These are phyloP conservation scores for Barnettozyma botsteinii DNA, from an alignment of 805 yeast species.

Conservation along the genomic window DNA sequence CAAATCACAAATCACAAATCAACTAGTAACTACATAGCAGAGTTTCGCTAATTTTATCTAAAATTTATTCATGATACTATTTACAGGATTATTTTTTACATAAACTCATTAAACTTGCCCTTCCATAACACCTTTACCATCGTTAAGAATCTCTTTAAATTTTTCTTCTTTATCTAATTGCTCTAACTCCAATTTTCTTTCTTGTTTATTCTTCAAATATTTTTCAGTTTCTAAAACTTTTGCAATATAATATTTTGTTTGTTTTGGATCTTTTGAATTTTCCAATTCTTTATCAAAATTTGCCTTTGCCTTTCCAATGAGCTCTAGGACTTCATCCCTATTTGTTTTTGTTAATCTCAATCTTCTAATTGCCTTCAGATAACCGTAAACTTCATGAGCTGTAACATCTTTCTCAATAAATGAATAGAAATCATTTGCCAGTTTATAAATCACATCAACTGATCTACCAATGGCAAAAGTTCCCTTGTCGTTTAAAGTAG, in stretches of 20 bases:
- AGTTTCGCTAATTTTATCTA: too few relatives aligned
- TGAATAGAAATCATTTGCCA: constrained; percentile 16
- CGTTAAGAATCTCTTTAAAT: constrained; percentile 1
- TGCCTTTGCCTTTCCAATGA: constrained; percentile 9
- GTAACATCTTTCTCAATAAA: constrained; percentile 7
- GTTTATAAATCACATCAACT: constrained; percentile 13
- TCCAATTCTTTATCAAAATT: constrained; percentile 11
- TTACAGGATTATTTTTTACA: neutral
- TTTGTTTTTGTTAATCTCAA: constrained; percentile 17
- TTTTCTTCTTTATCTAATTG: constrained; percentile 7
- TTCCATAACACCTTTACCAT: constrained; percentile 2
- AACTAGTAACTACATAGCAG: too few relatives aligned
- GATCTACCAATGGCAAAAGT: constrained; percentile 15
- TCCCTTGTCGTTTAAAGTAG: constrained; percentile 18
- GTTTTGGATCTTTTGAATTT: constrained; percentile 3
- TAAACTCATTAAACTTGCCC: neutral
- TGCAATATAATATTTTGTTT: constrained; percentile 8
- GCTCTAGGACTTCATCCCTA: constrained; percentile 13
- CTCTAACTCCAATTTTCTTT: constrained; percentile 11
- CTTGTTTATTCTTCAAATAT: constrained; percentile 14
- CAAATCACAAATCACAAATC: too few relatives aligned
- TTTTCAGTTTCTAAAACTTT: constrained; percentile 12
- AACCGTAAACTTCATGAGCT: constrained; percentile 19
- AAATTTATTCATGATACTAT: too few relatives aligned
- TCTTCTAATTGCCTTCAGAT: constrained; percentile 21